Conservation (phyloP, 2,329 filamentous ascomycete genomes). For the Neospermospora avenae region DNA sequence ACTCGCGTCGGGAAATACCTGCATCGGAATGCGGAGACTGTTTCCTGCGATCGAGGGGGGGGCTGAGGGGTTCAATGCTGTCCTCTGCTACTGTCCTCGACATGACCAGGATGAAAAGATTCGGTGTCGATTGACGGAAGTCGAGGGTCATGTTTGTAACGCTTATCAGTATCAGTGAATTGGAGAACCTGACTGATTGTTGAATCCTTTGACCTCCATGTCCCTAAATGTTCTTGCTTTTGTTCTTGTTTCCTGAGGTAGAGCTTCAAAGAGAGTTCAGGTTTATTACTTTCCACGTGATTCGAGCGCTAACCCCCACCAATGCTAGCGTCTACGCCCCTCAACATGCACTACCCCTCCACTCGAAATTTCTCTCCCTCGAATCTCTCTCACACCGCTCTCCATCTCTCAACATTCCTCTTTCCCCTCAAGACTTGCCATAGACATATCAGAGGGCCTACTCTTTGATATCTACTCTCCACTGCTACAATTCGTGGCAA, state of each 20-base stretch:
- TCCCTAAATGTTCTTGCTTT: too few species aligned
- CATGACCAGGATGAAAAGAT: too few species aligned
- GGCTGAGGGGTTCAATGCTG: background rate
- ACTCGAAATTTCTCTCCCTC: background rate
- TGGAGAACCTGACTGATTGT: too few species aligned
- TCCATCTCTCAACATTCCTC: conserved; percentile 13
- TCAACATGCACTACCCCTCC: conserved; percentile 13
- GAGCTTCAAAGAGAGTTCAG: background rate
- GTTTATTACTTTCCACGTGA: conserved; percentile 3
- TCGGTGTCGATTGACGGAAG: too few species aligned
- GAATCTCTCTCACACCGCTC: conserved; percentile 16
- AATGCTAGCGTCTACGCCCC: conserved; percentile 6
- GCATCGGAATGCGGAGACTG: background rate
- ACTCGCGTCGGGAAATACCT: background rate
- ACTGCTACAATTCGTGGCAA: conserved; percentile 6
- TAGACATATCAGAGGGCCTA: conserved; percentile 11
- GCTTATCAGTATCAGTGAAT: too few species aligned
- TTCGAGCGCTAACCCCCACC: background rate
- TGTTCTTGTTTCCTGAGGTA: too few species aligned
- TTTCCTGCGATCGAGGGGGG: background rate
- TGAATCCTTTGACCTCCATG: too few species aligned
- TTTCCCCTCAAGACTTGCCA: conserved; percentile 6
- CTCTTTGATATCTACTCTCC: conserved; percentile 5
- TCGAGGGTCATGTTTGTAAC: too few species aligned
- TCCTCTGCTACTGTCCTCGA: background rate